Conservation (phyloP, 148 eudicot genomes). For the Amaranthus hypochondriacus region DNA sequence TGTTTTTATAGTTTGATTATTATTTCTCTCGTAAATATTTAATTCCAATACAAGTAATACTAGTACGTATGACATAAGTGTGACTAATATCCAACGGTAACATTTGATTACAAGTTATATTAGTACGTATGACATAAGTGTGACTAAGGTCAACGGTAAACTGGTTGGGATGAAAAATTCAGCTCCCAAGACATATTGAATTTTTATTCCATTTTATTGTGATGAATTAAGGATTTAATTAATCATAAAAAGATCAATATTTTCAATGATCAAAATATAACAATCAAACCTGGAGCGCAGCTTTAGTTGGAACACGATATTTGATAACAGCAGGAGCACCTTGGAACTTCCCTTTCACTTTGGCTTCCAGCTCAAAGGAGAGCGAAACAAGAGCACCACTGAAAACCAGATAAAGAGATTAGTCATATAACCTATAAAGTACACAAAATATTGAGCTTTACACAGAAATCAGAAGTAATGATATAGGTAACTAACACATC, state of each 20-base stretch:
- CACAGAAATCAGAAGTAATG: neutral
- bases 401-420: conserved; percentile 16
- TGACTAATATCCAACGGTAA: too few relatives aligned
- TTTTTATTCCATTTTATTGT: neutral
- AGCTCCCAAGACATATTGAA: neutral
- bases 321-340: conserved; percentile 77
- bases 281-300: conserved; percentile 69
- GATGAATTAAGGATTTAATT: neutral
- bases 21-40: too few relatives aligned
- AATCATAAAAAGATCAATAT: neutral
- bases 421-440: neutral
- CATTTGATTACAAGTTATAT: too few relatives aligned
- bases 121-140: too few relatives aligned
- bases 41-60: too few relatives aligned
- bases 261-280: neutral
- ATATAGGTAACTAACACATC: conserved; percentile 56
- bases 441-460: conserved; percentile 7
- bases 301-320: conserved; percentile 80
- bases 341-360: conserved; percentile 52
- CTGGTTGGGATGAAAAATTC: neutral
- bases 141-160: neutral
- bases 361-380: conserved; percentile 74
- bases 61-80: too few relatives aligned
- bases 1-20: too few relatives aligned
- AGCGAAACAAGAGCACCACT: conserved; percentile 74